phyloP scores from a whole-genome alignment of 2,329 filamentous ascomycete genomes.

The Ophiocordyceps sinensis region DNA sequence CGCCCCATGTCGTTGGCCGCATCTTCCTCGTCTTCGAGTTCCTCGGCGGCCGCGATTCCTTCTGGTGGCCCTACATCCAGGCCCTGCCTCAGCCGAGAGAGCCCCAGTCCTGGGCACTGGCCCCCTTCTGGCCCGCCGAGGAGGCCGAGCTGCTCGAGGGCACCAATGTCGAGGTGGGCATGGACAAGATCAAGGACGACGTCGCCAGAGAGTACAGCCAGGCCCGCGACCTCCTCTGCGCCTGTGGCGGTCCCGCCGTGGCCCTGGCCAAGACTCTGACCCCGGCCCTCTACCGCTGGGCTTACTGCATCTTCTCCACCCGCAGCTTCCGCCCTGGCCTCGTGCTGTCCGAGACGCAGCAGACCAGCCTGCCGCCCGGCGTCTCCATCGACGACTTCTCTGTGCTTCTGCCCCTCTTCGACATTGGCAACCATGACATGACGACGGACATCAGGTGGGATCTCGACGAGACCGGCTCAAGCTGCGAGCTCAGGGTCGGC shows the following conservation, averaged over 20 bases:
- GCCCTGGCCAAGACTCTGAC: conserved; percentile 22
- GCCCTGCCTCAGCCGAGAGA: conserved; percentile 49
- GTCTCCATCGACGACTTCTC: conserved; percentile 43
- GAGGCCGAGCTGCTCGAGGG: conserved; percentile 43
- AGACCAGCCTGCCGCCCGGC: conserved; percentile 13
- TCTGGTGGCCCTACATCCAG: conserved; percentile 55
- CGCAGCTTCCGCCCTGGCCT: conserved; percentile 49
- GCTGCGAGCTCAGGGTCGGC: conserved; percentile 28
- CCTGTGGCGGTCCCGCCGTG: conserved; percentile 4
- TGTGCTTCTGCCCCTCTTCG: conserved; percentile 54
- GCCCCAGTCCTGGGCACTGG: conserved; percentile 34
- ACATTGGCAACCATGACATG: conserved; percentile 58
- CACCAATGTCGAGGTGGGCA: conserved; percentile 35
- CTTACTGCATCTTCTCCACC: conserved; percentile 49
- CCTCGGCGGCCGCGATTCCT: conserved; percentile 40
- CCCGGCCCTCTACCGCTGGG: conserved; percentile 45
- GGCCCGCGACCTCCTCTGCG: conserved; percentile 22
- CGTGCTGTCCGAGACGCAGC: conserved; percentile 27
- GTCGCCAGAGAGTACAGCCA: conserved; percentile 31
- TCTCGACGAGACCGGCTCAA: conserved; percentile 20
- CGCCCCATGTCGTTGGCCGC: conserved; percentile 46
- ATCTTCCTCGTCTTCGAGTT: conserved; percentile 59
- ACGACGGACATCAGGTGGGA: conserved; percentile 45
- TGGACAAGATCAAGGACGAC: conserved; percentile 30
- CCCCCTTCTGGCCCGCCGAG: conserved; percentile 47